phyloP scores from a whole-genome alignment of 169 alveolate species.

The Eimeria sp. region DNA sequence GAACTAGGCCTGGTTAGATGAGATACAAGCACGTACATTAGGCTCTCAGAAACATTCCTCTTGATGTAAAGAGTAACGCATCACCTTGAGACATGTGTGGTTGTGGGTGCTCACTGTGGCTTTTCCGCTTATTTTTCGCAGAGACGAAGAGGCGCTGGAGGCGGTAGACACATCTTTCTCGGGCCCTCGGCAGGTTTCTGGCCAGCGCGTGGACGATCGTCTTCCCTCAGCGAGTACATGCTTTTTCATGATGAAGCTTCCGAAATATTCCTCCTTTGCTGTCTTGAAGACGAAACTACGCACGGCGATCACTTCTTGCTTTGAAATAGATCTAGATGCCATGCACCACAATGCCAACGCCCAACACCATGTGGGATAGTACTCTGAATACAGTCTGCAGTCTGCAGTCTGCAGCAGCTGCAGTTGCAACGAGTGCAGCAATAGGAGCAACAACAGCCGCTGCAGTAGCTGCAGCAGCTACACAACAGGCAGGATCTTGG shows the following conservation, averaged over 20 bases:
- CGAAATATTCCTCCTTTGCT: slow-evolving; percentile 92
- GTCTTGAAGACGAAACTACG: slow-evolving; percentile 90
- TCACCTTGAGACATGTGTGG: background rate
- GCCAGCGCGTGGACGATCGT: slow-evolving; percentile 88
- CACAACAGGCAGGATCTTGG: background rate
- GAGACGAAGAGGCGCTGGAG: slow-evolving; percentile 83
- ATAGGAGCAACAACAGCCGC: background rate
- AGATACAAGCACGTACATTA: no score
- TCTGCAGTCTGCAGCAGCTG: background rate
- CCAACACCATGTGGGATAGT: slow-evolving; percentile 11
- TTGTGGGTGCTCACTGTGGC: background rate
- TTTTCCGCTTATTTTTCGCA: background rate
- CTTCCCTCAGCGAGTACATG: slow-evolving; percentile 95
- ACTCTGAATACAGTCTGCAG: background rate
- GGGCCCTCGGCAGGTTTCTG: slow-evolving; percentile 36
- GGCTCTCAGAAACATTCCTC: background rate
- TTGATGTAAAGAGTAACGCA: background rate
- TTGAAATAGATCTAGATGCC: slow-evolving; percentile 94
- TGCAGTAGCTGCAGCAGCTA: background rate
- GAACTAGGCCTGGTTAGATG: no score
- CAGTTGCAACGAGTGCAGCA: background rate
- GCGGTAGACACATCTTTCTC: slow-evolving; percentile 72
- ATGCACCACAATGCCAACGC: slow-evolving; percentile 61
- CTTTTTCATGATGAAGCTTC: slow-evolving; percentile 93
- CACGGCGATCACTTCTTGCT: slow-evolving; percentile 93